Conservation (phyloP, 1,284 basidiomycete genomes). For the Rhodotorula sp. region DNA sequence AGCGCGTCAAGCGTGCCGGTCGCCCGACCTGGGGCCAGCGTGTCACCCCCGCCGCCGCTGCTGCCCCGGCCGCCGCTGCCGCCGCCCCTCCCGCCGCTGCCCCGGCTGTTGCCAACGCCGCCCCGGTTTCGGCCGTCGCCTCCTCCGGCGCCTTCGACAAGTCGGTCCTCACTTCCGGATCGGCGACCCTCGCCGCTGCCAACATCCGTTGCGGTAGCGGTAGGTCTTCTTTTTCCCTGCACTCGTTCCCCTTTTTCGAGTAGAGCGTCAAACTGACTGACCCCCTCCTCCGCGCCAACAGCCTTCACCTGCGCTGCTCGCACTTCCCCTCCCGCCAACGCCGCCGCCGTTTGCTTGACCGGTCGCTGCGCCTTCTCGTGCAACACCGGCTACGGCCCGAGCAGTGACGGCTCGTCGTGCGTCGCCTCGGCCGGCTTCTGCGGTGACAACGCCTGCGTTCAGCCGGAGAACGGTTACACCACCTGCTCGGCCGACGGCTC, state of each 20-base stretch:
- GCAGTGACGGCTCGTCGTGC: conserved; percentile 17
- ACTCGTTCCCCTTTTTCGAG: too few species aligned
- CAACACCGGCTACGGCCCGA: conserved; percentile 17
- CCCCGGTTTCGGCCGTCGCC: background rate
- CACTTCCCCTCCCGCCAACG: conserved; percentile 18
- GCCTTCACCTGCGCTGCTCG: background rate
- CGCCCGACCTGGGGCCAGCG: background rate
- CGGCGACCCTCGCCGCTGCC: background rate
- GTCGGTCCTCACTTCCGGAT: background rate
- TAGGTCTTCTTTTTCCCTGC: too few species aligned
- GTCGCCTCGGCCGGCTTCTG: conserved; percentile 7
- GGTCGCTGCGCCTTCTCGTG: conserved; percentile 22
- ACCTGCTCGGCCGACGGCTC: conserved; percentile 9
- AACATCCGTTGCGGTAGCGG: background rate
- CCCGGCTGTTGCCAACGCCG: background rate
- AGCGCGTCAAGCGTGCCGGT: background rate
- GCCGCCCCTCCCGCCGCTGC: background rate
- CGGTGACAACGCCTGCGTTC: conserved; percentile 12
- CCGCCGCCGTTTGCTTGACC: conserved; percentile 15
- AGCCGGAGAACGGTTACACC: conserved; percentile 16
- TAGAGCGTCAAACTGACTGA: too few species aligned
- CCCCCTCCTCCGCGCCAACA: too few species aligned
- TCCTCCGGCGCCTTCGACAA: background rate
- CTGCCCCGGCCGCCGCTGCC: background rate
- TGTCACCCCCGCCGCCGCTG: background rate